A percentile compares a stretch with the other conserved stretches of the same genome.
phyloP scores from a whole-genome alignment of 2,329 filamentous ascomycete genomes.

The Geosmithia flava region DNA sequence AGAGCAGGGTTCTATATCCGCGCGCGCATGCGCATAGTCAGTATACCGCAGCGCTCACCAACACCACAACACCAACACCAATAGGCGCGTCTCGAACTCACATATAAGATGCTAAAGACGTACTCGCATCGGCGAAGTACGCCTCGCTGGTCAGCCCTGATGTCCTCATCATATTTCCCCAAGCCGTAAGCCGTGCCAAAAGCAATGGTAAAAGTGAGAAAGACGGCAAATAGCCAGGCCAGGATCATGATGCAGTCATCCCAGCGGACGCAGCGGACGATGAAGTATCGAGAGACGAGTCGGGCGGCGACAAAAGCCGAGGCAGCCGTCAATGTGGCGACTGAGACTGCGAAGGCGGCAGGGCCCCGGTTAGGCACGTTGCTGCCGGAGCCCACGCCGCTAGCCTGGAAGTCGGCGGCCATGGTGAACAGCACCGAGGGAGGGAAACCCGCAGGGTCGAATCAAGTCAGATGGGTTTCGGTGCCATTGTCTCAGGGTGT shows the following conservation, averaged over 20 bases:
- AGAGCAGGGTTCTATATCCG: conserved; percentile 62
- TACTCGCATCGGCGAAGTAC: conserved; percentile 49
- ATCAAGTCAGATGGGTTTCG: background rate
- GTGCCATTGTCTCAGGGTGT: background rate
- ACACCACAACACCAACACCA: background rate
- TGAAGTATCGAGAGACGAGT: conserved; percentile 57
- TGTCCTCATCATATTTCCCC: conserved; percentile 53
- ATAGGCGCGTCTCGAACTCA: conserved; percentile 17
- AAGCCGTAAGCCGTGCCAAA: conserved; percentile 52
- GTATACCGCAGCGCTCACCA: background rate
- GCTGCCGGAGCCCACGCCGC: background rate
- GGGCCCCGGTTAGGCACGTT: conserved; percentile 38
- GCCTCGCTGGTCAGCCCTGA: conserved; percentile 33
- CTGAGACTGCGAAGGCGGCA: conserved; percentile 58
- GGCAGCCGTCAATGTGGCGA: conserved; percentile 54
- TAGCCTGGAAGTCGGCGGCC: background rate
- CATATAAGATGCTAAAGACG: conserved; percentile 51
- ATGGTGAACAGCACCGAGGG: background rate
- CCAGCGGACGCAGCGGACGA: conserved; percentile 59
- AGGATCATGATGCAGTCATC: conserved; percentile 75
- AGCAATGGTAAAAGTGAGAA: conserved; percentile 54
- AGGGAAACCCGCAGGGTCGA: background rate
- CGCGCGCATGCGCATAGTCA: background rate
- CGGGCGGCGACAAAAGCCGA: conserved; percentile 65
- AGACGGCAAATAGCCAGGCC: conserved; percentile 64